Conservation (phyloP, 2,329 filamentous ascomycete species). For the Ceratocystis cubensis region DNA sequence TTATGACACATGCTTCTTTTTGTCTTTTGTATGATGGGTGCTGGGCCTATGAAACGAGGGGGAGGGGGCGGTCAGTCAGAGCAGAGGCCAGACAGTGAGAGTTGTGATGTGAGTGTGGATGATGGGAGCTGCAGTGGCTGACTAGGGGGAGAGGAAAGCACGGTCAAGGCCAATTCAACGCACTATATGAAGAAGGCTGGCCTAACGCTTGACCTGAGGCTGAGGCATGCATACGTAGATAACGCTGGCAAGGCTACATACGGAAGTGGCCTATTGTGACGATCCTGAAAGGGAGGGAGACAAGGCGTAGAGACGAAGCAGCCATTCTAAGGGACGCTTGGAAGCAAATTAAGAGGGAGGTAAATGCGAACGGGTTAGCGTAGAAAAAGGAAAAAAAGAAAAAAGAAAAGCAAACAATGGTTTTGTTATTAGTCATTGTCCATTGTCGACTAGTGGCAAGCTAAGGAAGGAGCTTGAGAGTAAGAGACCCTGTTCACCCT, state of each 20-base stretch:
- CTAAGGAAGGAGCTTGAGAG: background rate
- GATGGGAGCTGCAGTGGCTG: background rate
- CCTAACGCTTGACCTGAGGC: background rate
- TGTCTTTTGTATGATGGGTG: background rate
- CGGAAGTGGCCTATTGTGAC: too few species aligned
- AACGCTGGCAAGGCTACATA: too few species aligned
- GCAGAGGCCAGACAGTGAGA: background rate
- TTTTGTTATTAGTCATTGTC: background rate
- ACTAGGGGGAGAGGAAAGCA: too few species aligned
- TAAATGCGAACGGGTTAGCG: background rate
- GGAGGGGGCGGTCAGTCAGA: background rate
- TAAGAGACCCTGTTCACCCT: background rate
- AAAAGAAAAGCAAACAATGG: background rate
- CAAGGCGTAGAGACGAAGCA: background rate
- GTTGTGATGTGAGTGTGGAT: background rate
- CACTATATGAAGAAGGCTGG: too few species aligned
- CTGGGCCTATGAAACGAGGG: background rate
- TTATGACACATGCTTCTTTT: background rate
- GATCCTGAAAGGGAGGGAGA: background rate
- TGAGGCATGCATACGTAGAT: background rate
- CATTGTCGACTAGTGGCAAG: background rate
- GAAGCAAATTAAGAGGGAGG: slow-evolving; percentile 8
- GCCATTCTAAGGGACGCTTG: background rate
- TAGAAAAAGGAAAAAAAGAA: background rate
- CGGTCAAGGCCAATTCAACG: too few species aligned